phyloP scores from a whole-genome alignment of 1,139 yeast species.

The Candida sp. region DNA sequence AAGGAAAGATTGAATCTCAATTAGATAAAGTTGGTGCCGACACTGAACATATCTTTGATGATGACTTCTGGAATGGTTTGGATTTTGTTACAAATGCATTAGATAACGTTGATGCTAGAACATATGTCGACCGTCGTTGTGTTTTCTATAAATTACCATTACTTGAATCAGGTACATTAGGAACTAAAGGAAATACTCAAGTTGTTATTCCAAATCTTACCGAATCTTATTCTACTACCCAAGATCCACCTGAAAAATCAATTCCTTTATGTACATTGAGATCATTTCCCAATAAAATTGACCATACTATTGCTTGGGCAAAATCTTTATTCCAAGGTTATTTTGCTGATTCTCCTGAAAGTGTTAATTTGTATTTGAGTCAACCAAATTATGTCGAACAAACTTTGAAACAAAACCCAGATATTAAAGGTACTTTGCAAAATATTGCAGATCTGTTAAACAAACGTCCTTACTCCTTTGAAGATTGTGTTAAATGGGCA shows the following conservation, averaged over 20 bases:
- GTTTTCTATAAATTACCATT: constrained; percentile 89
- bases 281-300: constrained; percentile 97
- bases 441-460: constrained; percentile 70
- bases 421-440: constrained; percentile 82
- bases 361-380: constrained; percentile 83
- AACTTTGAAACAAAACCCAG: constrained; percentile 87
- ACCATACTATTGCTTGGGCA: constrained; percentile 99
- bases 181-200: constrained; percentile 98
- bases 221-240: constrained; percentile 93
- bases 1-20: constrained; percentile 71
- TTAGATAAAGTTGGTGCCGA: constrained; percentile 93
- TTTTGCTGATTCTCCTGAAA: constrained; percentile 87
- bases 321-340: constrained; percentile 93
- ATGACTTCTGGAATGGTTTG: constrained; percentile 78
- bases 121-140: constrained; percentile 96
- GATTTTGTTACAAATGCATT: constrained; percentile 95
- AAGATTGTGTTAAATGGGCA: constrained; percentile 96
- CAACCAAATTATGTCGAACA: constrained; percentile 94
- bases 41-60: constrained; percentile 83
- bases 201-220: constrained; percentile 91
- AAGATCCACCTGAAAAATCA: constrained; percentile 98
- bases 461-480: constrained; percentile 84
- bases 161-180: constrained; percentile 95
- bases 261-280: constrained; percentile 96
- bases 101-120: constrained; percentile 97